Evolutionary conservation across 805 yeast species (phyloP), one percentile per base, ranked within the genome.

Genomic region (Ogataea polymorpha): DNA sequence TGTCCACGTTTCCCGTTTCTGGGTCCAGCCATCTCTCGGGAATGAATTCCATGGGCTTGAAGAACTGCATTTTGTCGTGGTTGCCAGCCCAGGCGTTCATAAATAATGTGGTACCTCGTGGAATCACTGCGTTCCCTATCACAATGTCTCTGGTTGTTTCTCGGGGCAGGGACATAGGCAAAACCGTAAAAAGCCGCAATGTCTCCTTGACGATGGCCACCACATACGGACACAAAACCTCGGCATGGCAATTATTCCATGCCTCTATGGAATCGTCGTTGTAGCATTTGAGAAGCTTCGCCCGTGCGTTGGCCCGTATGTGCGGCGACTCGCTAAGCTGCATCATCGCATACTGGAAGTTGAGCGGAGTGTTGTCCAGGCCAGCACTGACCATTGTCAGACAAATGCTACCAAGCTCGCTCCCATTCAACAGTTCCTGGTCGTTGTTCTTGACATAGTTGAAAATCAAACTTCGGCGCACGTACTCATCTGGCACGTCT

Each of bases 351-450:
- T 82, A 79, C 46, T 75, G 74, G 36, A 83, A 65, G 34, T 77
- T 82, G 23, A 82, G 66, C 0, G 88, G 81, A 0, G 82, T 75
- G 47, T 85, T 84, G 55, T 84, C 91, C 17, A 84, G 62, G 0
- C 93, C 93, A 7, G 90, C 93, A 50, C 88, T 80, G 0, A 84
- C 81, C 82, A 83, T 77, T 0, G 90, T 80, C 29, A 84, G 63
- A 54, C 90, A 83, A 5, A 81, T 70, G 32, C 86, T 76, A 32
- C 67, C 66, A 35, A 79, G 55, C 51, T 82, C 86, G 7, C 59
- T 59, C 2, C 48, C 53, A 7, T 62, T 59, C 10, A 71, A 44
- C 18, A 50, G 49, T 20, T 42, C 55, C 18, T 35, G 29, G 29
- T 47, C 16, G 33, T 41, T 21, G 39, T 46, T 36, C 11, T 44